phyloP scores from a whole-genome alignment of 331 rosid species.

The Ulmus americana region DNA sequence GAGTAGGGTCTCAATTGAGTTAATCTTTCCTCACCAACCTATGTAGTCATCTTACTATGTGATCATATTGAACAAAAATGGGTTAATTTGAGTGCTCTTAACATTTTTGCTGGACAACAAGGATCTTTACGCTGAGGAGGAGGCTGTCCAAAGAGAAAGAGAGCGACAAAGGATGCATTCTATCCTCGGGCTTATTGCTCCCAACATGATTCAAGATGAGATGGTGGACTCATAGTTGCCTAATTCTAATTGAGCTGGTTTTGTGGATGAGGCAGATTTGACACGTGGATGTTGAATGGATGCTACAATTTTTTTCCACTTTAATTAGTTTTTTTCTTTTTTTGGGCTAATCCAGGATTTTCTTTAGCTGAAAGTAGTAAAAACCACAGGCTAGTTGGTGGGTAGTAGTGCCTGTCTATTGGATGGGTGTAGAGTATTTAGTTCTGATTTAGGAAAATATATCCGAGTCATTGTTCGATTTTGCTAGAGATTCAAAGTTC shows the following conservation, averaged over 20 bases:
- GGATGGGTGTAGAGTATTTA: conserved; percentile 73
- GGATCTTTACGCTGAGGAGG: conserved; percentile 95
- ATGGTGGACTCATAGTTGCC: conserved; percentile 77
- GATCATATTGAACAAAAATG: no score
- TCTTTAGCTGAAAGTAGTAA: conserved; percentile 39
- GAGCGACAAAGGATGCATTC: conserved; percentile 93
- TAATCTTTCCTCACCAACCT: no score
- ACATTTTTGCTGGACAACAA: conserved; percentile 71
- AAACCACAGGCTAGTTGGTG: conserved; percentile 34
- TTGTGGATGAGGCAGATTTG: conserved; percentile 35
- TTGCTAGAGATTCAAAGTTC: conserved; percentile 34
- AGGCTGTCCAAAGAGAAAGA: conserved; percentile 89
- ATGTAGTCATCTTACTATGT: no score
- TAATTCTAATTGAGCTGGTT: conserved; percentile 23
- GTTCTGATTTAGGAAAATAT: conserved; percentile 61
- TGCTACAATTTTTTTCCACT: conserved; percentile 29
- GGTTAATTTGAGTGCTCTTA: conserved; percentile 2
- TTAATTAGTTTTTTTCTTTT: conserved; percentile 23
- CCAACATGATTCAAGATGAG: conserved; percentile 90
- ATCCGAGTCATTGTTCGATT: conserved; percentile 46
- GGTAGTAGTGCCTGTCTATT: conserved; percentile 41
- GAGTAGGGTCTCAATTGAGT: no score
- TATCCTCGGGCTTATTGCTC: conserved; percentile 98
- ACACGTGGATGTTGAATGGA: conserved; percentile 32
- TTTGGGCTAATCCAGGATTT: conserved; percentile 35